These are phyloP conservation scores for Pleurotus ostreatus DNA, from an alignment of 768 basidiomycete genomes.

Conservation along the genomic window DNA sequence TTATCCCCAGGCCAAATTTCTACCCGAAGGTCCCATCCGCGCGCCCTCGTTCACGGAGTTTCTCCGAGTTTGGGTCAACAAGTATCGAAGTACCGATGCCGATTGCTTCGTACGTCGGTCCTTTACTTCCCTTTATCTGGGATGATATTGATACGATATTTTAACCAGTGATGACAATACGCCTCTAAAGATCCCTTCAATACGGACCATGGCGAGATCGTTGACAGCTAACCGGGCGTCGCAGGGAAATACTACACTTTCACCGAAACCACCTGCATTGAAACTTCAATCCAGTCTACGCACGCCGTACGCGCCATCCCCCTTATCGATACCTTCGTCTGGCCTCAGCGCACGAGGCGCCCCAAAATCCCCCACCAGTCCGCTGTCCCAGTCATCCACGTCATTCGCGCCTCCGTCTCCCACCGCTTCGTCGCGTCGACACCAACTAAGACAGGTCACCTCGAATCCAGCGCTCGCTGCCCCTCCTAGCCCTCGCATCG, in stretches of 20 bases:
- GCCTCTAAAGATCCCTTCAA: slow-evolving; percentile 16
- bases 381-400: slow-evolving; percentile 24
- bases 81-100: slow-evolving; percentile 25
- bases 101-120: slow-evolving; percentile 24
- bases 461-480: slow-evolving; percentile 25
- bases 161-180: slow-evolving; percentile 20
- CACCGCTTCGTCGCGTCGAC: slow-evolving; percentile 14
- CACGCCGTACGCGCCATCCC: slow-evolving; percentile 33
- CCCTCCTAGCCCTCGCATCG: slow-evolving; percentile 7
- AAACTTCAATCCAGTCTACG: slow-evolving; percentile 19
- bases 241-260: slow-evolving; percentile 9
- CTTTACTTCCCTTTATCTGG: slow-evolving; percentile 2
- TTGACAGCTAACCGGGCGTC: slow-evolving; percentile 12
- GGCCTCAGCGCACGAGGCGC: slow-evolving; percentile 16
- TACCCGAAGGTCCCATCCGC: slow-evolving; percentile 47
- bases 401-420: slow-evolving; percentile 18
- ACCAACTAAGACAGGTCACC: slow-evolving; percentile 21
- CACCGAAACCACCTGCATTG: slow-evolving; percentile 18
- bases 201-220: slow-evolving; percentile 7
- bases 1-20: slow-evolving; percentile 60
- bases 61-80: slow-evolving; percentile 61
- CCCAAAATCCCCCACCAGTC: slow-evolving; percentile 32
- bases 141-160: neutral
- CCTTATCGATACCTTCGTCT: slow-evolving; percentile 39
- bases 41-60: slow-evolving; percentile 72